phyloP scores from a whole-genome alignment of 1,139 yeast genomes.

The Taiozyma sp. region DNA sequence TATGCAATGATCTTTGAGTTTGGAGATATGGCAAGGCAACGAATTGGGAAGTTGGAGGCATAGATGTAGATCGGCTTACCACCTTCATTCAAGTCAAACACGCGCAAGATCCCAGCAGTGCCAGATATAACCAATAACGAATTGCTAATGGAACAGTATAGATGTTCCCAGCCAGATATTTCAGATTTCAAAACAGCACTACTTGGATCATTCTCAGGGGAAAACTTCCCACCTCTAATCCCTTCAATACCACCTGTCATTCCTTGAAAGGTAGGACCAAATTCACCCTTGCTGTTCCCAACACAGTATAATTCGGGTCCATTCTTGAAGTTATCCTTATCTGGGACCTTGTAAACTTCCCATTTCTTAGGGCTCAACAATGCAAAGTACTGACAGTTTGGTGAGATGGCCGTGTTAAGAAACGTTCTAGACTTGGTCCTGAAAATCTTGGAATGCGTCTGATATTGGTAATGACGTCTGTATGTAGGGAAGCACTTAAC shows the following conservation, averaged over 20 bases:
- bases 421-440: conserved; percentile 45
- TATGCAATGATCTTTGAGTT: conserved; percentile 66
- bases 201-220: conserved; percentile 15
- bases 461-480: conserved; percentile 59
- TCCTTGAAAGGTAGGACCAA: conserved; percentile 43
- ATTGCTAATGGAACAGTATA: conserved; percentile 61
- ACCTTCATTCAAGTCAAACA: conserved; percentile 48
- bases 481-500: conserved; percentile 82
- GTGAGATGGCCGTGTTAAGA: conserved; percentile 62
- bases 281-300: conserved; percentile 67
- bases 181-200: conserved; percentile 14
- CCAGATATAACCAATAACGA: conserved; percentile 66
- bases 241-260: conserved; percentile 5
- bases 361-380: conserved; percentile 63
- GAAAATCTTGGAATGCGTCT: conserved; percentile 53
- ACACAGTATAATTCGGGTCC: conserved; percentile 59
- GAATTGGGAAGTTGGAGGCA: conserved; percentile 67
- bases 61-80: conserved; percentile 71
- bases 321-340: conserved; percentile 28
- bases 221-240: conserved; percentile 16
- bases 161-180: conserved; percentile 51
- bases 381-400: conserved; percentile 57
- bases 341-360: conserved; percentile 59
- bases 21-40: conserved; percentile 71
- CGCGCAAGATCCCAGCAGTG: conserved; percentile 65